Percentiles rank a stretch among this genome's conserved stretches.
Evolutionary conservation across 805 yeast genomes (phyloP).

Genomic region (Metschnikowia colocasiae): DNA sequence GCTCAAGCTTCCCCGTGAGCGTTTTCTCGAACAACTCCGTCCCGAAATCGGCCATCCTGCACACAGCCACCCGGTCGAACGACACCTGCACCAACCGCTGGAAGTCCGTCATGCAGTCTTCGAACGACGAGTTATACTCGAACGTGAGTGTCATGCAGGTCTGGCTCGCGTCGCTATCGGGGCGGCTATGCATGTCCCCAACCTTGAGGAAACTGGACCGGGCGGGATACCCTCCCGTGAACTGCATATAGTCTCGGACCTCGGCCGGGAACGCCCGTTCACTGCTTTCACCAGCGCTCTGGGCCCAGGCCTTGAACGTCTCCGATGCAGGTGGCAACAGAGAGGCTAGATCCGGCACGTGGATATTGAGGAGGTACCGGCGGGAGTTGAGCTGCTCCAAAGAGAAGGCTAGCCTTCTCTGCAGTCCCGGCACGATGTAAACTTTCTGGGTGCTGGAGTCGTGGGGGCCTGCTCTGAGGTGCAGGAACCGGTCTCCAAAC

Average conservation of each 20-base stretch:
- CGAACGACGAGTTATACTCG: slow-evolving; percentile 31
- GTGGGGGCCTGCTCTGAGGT: slow-evolving; percentile 23
- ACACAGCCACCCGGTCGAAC: slow-evolving; percentile 26
- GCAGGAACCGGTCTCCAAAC: slow-evolving; percentile 28
- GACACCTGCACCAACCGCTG: slow-evolving; percentile 23
- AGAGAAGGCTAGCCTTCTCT: slow-evolving; percentile 28
- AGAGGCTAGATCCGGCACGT: slow-evolving; percentile 41
- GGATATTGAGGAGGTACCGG: slow-evolving; percentile 34
- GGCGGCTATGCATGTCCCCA: background rate
- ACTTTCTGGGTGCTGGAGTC: slow-evolving; percentile 29
- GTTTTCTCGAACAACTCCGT: slow-evolving; percentile 25
- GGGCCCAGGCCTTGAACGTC: slow-evolving; percentile 13
- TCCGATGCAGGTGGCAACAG: slow-evolving; percentile 27
- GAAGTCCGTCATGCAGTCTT: slow-evolving; percentile 29
- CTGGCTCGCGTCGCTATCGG: background rate
- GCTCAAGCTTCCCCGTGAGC: slow-evolving; percentile 25
- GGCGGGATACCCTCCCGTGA: background rate
- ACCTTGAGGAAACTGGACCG: background rate
- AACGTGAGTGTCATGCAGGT: slow-evolving; percentile 38
- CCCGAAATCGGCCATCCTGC: slow-evolving; percentile 23
- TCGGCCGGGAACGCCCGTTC: slow-evolving; percentile 2
- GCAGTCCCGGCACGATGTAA: slow-evolving; percentile 28
- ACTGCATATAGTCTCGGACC: background rate
- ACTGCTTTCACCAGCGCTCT: slow-evolving; percentile 3
- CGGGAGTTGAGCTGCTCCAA: slow-evolving; percentile 34